Evolutionary conservation across 306 rosid species (phyloP).

Genomic region (Prunus mongolica): DNA sequence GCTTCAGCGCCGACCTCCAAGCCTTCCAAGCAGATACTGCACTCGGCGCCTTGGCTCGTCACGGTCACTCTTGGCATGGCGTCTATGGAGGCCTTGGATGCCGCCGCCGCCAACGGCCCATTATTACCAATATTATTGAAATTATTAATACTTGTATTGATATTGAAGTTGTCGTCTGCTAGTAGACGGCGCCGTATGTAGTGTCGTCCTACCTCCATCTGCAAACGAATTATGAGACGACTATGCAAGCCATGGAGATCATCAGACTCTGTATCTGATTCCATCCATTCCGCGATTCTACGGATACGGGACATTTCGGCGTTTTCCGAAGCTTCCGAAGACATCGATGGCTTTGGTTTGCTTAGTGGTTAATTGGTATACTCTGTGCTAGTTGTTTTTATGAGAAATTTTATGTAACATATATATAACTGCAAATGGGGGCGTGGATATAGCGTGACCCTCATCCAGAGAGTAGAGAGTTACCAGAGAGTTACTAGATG

Average conservation of each 20-base stretch:
- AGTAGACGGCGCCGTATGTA: neutral
- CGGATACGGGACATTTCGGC: neutral
- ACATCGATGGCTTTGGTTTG: too few species aligned
- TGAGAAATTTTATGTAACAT: too few species aligned
- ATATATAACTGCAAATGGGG: too few species aligned
- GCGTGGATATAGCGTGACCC: neutral
- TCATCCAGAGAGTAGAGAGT: too few species aligned
- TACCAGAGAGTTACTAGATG: too few species aligned
- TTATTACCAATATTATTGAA: neutral
- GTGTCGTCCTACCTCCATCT: neutral
- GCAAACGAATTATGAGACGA: neutral
- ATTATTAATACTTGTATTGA: neutral
- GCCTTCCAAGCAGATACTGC: neutral
- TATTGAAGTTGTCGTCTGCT: neutral
- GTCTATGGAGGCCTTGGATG: neutral
- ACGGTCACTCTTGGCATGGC: neutral
- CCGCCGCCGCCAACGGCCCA: neutral
- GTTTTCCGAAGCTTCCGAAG: neutral
- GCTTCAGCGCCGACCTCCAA: neutral
- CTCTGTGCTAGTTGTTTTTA: too few species aligned
- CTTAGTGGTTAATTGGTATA: too few species aligned
- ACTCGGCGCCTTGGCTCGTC: neutral
- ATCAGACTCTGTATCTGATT: neutral
- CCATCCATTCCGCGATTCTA: neutral
- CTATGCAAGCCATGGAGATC: neutral